A percentile compares a stretch with the other conserved stretches of the same genome.
Conservation (phyloP, 2,329 filamentous ascomycete genomes). For the Talaromyces sp. region DNA sequence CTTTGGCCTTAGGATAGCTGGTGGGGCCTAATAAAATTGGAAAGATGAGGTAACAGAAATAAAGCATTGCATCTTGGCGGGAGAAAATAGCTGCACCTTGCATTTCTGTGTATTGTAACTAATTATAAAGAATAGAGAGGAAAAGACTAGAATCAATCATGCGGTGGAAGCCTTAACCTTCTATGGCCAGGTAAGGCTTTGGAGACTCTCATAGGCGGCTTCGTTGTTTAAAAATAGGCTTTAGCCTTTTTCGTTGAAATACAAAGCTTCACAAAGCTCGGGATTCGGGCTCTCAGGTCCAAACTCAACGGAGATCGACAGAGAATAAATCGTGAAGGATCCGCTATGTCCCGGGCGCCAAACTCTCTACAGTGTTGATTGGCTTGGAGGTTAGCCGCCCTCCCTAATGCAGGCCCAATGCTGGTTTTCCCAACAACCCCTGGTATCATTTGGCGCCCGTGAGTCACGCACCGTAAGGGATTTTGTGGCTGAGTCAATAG, state of each 20-base stretch:
- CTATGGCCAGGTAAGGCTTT: not conserved
- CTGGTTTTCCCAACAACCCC: too few species aligned
- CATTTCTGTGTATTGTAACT: too few species aligned
- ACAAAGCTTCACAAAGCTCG: not conserved
- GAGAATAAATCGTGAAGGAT: slow-evolving; percentile 10
- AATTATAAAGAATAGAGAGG: too few species aligned
- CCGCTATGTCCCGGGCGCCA: slow-evolving; percentile 18
- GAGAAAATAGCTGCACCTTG: not conserved
- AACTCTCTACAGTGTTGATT: slow-evolving; percentile 14
- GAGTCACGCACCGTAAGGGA: not conserved
- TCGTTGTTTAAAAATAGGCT: slow-evolving; percentile 18
- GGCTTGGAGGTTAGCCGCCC: slow-evolving; percentile 7
- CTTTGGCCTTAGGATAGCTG: not conserved
- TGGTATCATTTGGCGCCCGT: slow-evolving; percentile 17
- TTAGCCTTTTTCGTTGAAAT: not conserved
- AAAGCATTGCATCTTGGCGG: slow-evolving; percentile 13
- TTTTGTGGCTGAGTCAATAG: slow-evolving; percentile 9
- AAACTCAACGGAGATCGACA: slow-evolving; percentile 18
- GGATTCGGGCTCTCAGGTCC: slow-evolving; percentile 5
- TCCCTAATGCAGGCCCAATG: slow-evolving; percentile 11
- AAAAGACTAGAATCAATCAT: not conserved
- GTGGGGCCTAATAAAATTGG: not conserved
- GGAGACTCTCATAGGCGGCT: not conserved
- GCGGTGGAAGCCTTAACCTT: not conserved
- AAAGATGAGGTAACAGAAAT: slow-evolving; percentile 9